Percentiles rank a stretch among this genome's conserved stretches.
Evolutionary conservation across 345 rosid genomes (phyloP).

Genomic region (Triadica sebifera): DNA sequence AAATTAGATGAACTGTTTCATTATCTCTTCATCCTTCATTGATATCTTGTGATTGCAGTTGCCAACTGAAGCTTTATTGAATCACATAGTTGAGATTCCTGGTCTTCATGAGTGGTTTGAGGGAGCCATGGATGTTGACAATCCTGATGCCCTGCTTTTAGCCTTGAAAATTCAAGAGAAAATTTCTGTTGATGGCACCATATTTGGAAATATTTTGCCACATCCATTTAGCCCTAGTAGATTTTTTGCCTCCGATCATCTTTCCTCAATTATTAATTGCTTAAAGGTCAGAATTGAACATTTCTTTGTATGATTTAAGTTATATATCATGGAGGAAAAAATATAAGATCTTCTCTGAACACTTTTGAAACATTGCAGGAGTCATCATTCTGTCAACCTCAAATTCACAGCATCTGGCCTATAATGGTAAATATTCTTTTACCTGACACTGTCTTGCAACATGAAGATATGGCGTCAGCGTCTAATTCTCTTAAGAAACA

Average conservation of each 20-base stretch:
- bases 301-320: neutral
- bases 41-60: constrained; percentile 39
- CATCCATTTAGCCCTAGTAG: constrained; percentile 64
- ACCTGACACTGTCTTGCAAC: constrained; percentile 62
- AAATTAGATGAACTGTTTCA: neutral
- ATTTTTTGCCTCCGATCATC: constrained; percentile 69
- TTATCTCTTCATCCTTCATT: neutral
- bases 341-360: constrained; percentile 6
- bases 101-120: constrained; percentile 74
- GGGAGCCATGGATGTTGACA: constrained; percentile 64
- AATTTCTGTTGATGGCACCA: constrained; percentile 40
- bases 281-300: constrained; percentile 58
- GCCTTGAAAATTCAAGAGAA: constrained; percentile 67
- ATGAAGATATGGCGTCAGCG: constrained; percentile 59
- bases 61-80: constrained; percentile 56
- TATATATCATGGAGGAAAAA: neutral
- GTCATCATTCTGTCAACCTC: constrained; percentile 95
- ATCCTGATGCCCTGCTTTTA: constrained; percentile 92
- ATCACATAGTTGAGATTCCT: constrained; percentile 70
- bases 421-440: constrained; percentile 67
- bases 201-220: constrained; percentile 69
- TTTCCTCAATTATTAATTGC: constrained; percentile 61
- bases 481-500: constrained; percentile 75
- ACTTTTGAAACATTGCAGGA: constrained; percentile 53
- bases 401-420: constrained; percentile 86